These are phyloP conservation scores for Candida sp. DNA, from an alignment of 1,139 yeast genomes.

Conservation along the genomic window DNA sequence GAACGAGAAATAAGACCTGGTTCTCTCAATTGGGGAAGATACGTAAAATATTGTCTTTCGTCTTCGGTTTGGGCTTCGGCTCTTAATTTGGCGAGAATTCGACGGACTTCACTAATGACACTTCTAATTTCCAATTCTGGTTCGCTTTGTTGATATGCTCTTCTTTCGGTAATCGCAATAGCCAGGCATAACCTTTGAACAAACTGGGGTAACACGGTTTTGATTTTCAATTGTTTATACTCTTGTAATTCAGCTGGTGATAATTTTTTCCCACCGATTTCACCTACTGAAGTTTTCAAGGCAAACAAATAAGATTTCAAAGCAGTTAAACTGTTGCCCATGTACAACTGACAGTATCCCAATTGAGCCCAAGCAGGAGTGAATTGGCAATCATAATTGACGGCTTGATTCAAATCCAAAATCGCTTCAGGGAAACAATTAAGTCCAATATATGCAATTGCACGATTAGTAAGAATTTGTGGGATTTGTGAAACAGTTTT, in stretches of 20 bases:
- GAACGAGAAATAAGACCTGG: slow-evolving; percentile 25
- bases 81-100: slow-evolving; percentile 22
- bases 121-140: slow-evolving; percentile 17
- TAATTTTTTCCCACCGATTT: slow-evolving; percentile 24
- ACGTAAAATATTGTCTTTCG: slow-evolving; percentile 27
- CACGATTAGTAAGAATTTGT: slow-evolving; percentile 38
- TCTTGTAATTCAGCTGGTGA: slow-evolving; percentile 15
- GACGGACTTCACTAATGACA: slow-evolving; percentile 25
- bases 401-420: slow-evolving; percentile 32
- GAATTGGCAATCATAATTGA: slow-evolving; percentile 28
- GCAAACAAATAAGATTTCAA: slow-evolving; percentile 33
- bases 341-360: slow-evolving; percentile 43
- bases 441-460: slow-evolving; percentile 42
- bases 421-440: slow-evolving; percentile 43
- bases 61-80: slow-evolving; percentile 20
- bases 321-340: slow-evolving; percentile 35
- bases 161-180: slow-evolving; percentile 34
- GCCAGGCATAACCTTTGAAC: slow-evolving; percentile 35
- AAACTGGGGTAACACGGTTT: slow-evolving; percentile 36
- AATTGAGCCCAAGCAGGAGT: slow-evolving; percentile 47
- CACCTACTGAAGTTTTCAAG: slow-evolving; percentile 28
- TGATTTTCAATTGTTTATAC: slow-evolving; percentile 20
- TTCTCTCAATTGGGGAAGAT: slow-evolving; percentile 24
- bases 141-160: slow-evolving; percentile 38
- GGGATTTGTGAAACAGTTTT: slow-evolving; percentile 19